Conservation (phyloP, 2,329 filamentous ascomycete species). For the Rutstroemia sydowiana region DNA sequence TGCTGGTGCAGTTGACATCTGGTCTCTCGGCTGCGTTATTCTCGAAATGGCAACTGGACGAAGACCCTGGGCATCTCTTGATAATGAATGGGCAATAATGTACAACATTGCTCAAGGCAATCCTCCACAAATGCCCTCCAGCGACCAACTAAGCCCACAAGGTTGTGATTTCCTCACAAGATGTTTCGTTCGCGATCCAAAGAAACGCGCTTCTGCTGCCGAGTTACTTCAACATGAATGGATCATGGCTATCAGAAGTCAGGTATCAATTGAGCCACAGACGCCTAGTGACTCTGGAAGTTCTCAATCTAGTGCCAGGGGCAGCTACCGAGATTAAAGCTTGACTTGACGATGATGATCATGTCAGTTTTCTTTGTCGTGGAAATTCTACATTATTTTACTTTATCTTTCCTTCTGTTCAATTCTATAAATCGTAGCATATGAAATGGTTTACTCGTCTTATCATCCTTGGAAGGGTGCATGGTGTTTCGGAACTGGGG, state of each 20-base stretch:
- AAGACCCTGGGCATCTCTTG: slow-evolving; percentile 87
- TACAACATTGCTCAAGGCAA: slow-evolving; percentile 99
- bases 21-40: slow-evolving; percentile 94
- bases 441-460: background rate
- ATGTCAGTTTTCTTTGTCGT: background rate
- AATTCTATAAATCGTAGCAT: background rate
- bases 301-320: slow-evolving; percentile 19
- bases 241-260: slow-evolving; percentile 61
- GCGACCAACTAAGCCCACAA: slow-evolving; percentile 74
- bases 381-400: background rate
- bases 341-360: background rate
- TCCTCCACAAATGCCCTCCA: slow-evolving; percentile 72
- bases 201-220: slow-evolving; percentile 69
- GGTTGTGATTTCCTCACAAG: slow-evolving; percentile 83
- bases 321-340: too few relatives aligned
- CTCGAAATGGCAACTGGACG: slow-evolving; percentile 95
- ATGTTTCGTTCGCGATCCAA: slow-evolving; percentile 82
- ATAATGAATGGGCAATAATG: slow-evolving; percentile 99
- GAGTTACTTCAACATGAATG: slow-evolving; percentile 93
- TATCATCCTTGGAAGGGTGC: background rate
- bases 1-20: slow-evolving; percentile 85
- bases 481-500: background rate
- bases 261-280: slow-evolving; percentile 52
- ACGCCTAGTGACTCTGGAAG: slow-evolving; percentile 49
- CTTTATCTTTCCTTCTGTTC: background rate